Percentiles rank a stretch among this genome's conserved stretches.
Conservation (phyloP, 371 early-diverging fungal genomes). For the Rhizopus microsporus region DNA sequence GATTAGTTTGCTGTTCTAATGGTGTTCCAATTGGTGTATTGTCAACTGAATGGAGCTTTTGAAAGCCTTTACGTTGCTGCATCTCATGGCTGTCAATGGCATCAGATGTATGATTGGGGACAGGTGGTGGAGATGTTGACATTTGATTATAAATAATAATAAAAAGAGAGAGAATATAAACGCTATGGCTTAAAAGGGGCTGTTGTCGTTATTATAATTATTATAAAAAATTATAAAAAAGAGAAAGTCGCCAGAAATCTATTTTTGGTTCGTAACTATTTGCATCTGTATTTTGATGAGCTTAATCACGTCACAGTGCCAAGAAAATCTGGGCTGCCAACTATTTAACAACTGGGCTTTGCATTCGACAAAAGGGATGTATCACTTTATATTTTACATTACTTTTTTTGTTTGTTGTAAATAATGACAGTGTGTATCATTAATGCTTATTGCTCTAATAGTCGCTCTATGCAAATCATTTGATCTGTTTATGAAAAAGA, state of each 20-base stretch:
- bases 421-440: too few relatives aligned
- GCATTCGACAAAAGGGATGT: too few relatives aligned
- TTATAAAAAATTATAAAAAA: background rate
- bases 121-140: conserved; percentile 9
- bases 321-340: too few relatives aligned
- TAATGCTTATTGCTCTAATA: too few relatives aligned
- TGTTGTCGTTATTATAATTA: background rate
- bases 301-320: too few relatives aligned
- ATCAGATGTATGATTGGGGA: conserved; percentile 8
- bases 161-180: background rate
- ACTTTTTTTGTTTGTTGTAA: too few relatives aligned
- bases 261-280: background rate
- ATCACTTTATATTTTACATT: too few relatives aligned
- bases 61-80: conserved; percentile 12
- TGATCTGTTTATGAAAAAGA: too few relatives aligned
- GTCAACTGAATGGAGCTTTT: conserved; percentile 10
- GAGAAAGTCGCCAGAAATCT: background rate
- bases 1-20: background rate
- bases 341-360: too few relatives aligned
- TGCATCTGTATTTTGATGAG: too few relatives aligned
- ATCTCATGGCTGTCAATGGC: conserved; percentile 7
- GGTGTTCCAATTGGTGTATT: conserved; percentile 3
- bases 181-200: background rate
- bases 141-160: background rate
- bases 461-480: too few relatives aligned